These are phyloP conservation scores for Claviceps quebecensis DNA, from an alignment of 2,329 filamentous ascomycete species.

Conservation along the genomic window DNA sequence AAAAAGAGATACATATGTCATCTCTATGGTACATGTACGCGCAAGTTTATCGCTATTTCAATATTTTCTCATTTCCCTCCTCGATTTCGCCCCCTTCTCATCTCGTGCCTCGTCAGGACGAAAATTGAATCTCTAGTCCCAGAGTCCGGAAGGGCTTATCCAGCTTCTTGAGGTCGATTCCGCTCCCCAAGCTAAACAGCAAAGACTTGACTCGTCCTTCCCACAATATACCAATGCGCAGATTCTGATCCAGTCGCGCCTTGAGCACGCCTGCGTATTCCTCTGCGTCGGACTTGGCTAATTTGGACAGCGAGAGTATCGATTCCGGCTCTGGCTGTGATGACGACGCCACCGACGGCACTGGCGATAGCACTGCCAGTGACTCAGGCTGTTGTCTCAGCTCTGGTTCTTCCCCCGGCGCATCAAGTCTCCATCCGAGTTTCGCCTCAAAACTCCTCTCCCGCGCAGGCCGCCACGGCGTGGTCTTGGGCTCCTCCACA, in stretches of 20 bases:
- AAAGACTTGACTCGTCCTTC: conserved; percentile 86
- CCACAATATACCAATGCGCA: conserved; percentile 78
- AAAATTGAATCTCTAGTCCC: conserved; percentile 71
- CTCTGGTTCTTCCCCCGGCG: conserved; percentile 23
- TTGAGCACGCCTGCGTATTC: conserved; percentile 80
- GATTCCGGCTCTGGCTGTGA: neutral
- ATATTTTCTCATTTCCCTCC: neutral
- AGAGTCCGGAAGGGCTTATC: conserved; percentile 67
- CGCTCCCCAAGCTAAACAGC: conserved; percentile 79
- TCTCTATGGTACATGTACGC: too few relatives aligned
- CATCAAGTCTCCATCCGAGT: conserved; percentile 34
- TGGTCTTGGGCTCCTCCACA: conserved; percentile 15
- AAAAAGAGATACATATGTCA: too few relatives aligned
- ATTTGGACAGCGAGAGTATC: conserved; percentile 6
- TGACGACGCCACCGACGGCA: neutral
- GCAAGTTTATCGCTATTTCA: neutral
- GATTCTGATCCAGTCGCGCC: conserved; percentile 75
- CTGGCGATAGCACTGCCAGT: neutral
- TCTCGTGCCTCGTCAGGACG: conserved; percentile 38
- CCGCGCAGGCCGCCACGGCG: neutral
- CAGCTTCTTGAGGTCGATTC: conserved; percentile 61
- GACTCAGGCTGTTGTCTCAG: neutral
- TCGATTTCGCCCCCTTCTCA: neutral
- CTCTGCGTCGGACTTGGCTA: conserved; percentile 32
- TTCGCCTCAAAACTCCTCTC: conserved; percentile 37